A percentile compares a stretch with the other conserved stretches of the same genome.
phyloP scores from a whole-genome alignment of 2,329 filamentous ascomycete genomes.

The Colletotrichum falcatum region DNA sequence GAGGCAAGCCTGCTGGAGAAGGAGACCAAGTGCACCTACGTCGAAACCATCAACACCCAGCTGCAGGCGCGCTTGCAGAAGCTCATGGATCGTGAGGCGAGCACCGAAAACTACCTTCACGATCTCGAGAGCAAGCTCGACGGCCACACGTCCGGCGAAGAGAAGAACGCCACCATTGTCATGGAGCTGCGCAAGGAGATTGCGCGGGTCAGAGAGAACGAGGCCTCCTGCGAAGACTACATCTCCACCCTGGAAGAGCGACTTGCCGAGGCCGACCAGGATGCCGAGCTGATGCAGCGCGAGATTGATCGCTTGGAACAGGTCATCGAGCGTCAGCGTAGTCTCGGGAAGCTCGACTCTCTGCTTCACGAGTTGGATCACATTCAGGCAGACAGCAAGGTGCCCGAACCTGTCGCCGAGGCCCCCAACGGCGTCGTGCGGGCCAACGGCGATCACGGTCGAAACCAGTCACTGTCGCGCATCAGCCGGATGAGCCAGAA shows the following conservation, averaged over 20 bases:
- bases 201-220: conserved; percentile 86
- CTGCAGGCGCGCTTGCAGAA: conserved; percentile 93
- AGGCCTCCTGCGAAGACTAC: conserved; percentile 92
- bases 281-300: conserved; percentile 95
- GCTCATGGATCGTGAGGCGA: conserved; percentile 88
- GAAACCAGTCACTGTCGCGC: conserved; percentile 53
- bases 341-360: conserved; percentile 93
- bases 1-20: conserved; percentile 91
- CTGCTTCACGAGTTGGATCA: conserved; percentile 91
- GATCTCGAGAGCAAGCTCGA: conserved; percentile 93
- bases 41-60: conserved; percentile 92
- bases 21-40: conserved; percentile 92
- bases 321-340: conserved; percentile 94
- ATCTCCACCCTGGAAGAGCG: conserved; percentile 97
- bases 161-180: conserved; percentile 89
- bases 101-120: conserved; percentile 91
- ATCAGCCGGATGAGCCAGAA: conserved; percentile 66
- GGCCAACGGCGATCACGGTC: conserved; percentile 63
- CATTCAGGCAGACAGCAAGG: conserved; percentile 71
- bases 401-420: conserved; percentile 52
- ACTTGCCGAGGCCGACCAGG: conserved; percentile 94
- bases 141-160: conserved; percentile 89
- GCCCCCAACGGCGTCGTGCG: conserved; percentile 56
- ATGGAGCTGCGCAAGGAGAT: conserved; percentile 92
- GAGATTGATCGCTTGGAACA: conserved; percentile 95